Conservation (phyloP, 2,329 filamentous ascomycete genomes). For the Alternaria conjuncta region DNA sequence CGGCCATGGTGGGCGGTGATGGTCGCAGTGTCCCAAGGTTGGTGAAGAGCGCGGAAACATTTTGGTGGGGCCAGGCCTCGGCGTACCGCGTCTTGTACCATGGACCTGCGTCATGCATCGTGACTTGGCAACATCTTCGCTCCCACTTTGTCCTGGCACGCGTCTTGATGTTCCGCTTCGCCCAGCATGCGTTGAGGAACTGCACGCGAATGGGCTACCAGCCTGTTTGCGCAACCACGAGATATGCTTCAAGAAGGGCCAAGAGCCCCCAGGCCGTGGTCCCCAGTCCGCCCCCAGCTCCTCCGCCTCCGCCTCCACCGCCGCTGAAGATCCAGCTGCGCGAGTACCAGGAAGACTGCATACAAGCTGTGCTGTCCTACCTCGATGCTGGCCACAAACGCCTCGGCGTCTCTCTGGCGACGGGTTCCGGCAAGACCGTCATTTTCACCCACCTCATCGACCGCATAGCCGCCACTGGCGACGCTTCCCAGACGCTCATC, state of each 20-base stretch:
- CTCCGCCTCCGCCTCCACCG: slow-evolving; percentile 12
- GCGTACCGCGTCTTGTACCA: not conserved
- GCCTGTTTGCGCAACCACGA: slow-evolving; percentile 8
- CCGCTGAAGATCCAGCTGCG: slow-evolving; percentile 66
- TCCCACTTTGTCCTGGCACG: slow-evolving; percentile 5
- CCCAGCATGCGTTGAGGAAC: slow-evolving; percentile 39
- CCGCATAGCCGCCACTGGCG: slow-evolving; percentile 66
- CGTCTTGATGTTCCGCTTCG: slow-evolving; percentile 41
- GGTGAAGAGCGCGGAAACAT: slow-evolving; percentile 2
- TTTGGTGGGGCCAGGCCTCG: slow-evolving; percentile 11
- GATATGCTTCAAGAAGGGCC: slow-evolving; percentile 27
- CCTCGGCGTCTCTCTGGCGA: slow-evolving; percentile 84
- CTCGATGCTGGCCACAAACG: slow-evolving; percentile 75
- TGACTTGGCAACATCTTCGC: slow-evolving; percentile 34
- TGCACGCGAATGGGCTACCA: slow-evolving; percentile 18
- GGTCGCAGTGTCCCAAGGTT: not conserved
- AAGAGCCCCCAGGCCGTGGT: not conserved
- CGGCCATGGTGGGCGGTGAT: slow-evolving; percentile 22
- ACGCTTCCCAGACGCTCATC: slow-evolving; percentile 81
- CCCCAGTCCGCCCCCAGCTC: slow-evolving; percentile 7
- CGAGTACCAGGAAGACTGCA: slow-evolving; percentile 90
- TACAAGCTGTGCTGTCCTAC: slow-evolving; percentile 76
- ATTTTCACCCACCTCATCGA: slow-evolving; percentile 96
- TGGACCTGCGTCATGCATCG: slow-evolving; percentile 18
- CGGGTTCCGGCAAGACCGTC: slow-evolving; percentile 89